These are phyloP conservation scores for Suillus clintonianus DNA, from an alignment of 768 basidiomycete genomes.

Conservation along the genomic window DNA sequence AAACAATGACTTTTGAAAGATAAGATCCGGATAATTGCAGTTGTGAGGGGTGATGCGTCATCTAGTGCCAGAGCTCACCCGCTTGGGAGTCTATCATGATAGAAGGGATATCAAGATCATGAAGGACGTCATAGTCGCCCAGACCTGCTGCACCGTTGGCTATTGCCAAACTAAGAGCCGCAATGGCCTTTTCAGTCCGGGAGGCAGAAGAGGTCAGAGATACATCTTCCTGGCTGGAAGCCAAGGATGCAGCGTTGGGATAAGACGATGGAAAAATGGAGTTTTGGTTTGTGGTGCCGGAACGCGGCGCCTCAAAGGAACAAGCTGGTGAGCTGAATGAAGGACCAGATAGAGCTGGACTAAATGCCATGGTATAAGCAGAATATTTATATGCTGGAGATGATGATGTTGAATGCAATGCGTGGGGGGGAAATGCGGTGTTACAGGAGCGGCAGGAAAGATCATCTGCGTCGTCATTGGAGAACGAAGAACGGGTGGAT, in stretches of 20 bases:
- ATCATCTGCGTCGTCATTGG: slow-evolving; percentile 1
- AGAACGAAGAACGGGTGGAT: slow-evolving; percentile 12
- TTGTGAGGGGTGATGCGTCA: neutral
- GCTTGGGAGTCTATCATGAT: slow-evolving; percentile 44
- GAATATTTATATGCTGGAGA: slow-evolving; percentile 25
- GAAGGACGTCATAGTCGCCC: slow-evolving; percentile 55
- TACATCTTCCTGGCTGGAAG: slow-evolving; percentile 4
- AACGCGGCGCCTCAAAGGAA: slow-evolving; percentile 7
- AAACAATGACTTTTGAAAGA: slow-evolving; percentile 6
- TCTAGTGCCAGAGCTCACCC: slow-evolving; percentile 62
- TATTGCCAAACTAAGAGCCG: slow-evolving; percentile 58
- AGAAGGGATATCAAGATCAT: slow-evolving; percentile 35
- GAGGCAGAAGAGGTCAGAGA: slow-evolving; percentile 36
- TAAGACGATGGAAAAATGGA: slow-evolving; percentile 10
- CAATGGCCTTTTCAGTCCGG: slow-evolving; percentile 59
- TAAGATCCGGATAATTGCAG: slow-evolving; percentile 7
- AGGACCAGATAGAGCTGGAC: slow-evolving; percentile 17
- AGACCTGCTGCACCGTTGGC: slow-evolving; percentile 65
- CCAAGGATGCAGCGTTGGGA: slow-evolving; percentile 14
- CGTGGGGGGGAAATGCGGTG: neutral
- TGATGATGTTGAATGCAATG: slow-evolving; percentile 22
- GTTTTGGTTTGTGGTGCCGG: slow-evolving; percentile 6
- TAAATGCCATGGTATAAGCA: slow-evolving; percentile 30
- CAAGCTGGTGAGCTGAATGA: slow-evolving; percentile 19
- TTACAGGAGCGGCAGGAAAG: neutral